phyloP scores from a whole-genome alignment of 495 filamentous ascomycete genomes.

The Rhizodiscina lignyota region DNA sequence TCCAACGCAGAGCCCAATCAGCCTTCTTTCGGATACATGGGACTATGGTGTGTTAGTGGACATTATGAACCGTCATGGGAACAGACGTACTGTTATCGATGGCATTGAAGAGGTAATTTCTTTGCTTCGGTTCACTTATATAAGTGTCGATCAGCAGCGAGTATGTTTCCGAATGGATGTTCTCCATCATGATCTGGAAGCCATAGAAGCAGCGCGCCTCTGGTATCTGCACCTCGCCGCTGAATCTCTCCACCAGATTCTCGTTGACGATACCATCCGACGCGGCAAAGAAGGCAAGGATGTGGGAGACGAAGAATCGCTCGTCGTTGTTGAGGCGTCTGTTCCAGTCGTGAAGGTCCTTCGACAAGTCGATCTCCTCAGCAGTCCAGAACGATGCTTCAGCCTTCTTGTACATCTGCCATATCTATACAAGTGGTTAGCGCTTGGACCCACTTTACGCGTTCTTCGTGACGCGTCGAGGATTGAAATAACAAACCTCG shows the following conservation, averaged over 20 bases:
- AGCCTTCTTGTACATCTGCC: constrained; percentile 99
- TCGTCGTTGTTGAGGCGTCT: constrained; percentile 93
- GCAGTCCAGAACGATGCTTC: constrained; percentile 99
- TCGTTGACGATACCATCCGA: constrained; percentile 99
- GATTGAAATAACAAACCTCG: constrained; percentile 51
- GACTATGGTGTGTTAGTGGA: constrained; percentile 34
- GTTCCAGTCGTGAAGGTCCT: constrained; percentile 98
- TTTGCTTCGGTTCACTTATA: constrained; percentile 95
- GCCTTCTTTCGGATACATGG: constrained; percentile 96
- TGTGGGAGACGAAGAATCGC: constrained; percentile 94
- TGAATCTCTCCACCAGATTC: constrained; percentile 97
- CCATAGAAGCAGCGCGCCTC: constrained; percentile 99
- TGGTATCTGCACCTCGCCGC: constrained; percentile 88
- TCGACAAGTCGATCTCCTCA: constrained; percentile 96
- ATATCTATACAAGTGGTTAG: constrained; percentile 48
- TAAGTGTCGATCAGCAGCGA: constrained; percentile 98
- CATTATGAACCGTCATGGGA: not conserved
- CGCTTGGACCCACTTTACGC: constrained; percentile 46
- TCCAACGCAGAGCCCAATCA: constrained; percentile 94
- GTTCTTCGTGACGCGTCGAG: constrained; percentile 26
- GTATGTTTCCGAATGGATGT: constrained; percentile 99
- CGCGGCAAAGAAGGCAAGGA: constrained; percentile 98
- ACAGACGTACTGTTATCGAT: constrained; percentile 73
- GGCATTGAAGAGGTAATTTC: constrained; percentile 89
- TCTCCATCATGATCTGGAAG: constrained; percentile 99